Evolutionary conservation across 1,139 yeast genomes (phyloP).

Genomic region (Blastobotrys proliferans): DNA sequence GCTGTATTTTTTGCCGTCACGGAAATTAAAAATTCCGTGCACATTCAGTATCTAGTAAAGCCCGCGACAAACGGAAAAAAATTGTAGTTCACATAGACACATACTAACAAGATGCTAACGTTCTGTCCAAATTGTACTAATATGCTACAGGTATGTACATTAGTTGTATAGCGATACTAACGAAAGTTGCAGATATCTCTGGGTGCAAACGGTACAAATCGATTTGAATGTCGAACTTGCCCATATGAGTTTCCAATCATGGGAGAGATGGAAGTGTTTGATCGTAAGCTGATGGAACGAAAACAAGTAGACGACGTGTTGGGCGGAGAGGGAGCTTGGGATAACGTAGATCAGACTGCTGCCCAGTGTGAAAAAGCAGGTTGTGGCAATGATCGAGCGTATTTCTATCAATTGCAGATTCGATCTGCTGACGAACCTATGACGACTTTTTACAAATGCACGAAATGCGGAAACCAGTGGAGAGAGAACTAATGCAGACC

Average conservation of each 20-base stretch:
- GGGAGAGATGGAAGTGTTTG: conserved; percentile 72
- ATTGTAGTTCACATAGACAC: background rate
- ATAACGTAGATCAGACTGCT: conserved; percentile 72
- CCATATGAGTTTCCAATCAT: conserved; percentile 88
- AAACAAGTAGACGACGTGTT: conserved; percentile 94
- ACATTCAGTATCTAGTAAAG: too few relatives aligned
- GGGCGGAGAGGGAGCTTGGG: conserved; percentile 99
- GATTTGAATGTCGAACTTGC: conserved; percentile 86
- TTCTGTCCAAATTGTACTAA: conserved; percentile 93
- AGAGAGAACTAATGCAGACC: conserved; percentile 89
- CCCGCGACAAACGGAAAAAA: conserved; percentile 2
- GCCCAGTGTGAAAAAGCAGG: conserved; percentile 83
- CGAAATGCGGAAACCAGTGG: conserved; percentile 92
- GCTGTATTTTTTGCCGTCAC: too few relatives aligned
- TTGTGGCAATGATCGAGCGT: conserved; percentile 89
- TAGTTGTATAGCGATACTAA: background rate
- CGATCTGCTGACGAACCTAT: conserved; percentile 89
- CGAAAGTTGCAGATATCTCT: conserved; percentile 23
- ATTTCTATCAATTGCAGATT: conserved; percentile 93
- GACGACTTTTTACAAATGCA: conserved; percentile 94
- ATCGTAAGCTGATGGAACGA: conserved; percentile 74
- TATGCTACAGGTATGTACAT: conserved; percentile 55
- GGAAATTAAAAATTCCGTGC: too few relatives aligned
- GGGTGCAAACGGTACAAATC: conserved; percentile 25
- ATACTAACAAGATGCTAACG: conserved; percentile 57